Base-by-base conservation (phyloP, 1,284 basidiomycete species). In the Apiotrichum veenhuisii region DNA sequence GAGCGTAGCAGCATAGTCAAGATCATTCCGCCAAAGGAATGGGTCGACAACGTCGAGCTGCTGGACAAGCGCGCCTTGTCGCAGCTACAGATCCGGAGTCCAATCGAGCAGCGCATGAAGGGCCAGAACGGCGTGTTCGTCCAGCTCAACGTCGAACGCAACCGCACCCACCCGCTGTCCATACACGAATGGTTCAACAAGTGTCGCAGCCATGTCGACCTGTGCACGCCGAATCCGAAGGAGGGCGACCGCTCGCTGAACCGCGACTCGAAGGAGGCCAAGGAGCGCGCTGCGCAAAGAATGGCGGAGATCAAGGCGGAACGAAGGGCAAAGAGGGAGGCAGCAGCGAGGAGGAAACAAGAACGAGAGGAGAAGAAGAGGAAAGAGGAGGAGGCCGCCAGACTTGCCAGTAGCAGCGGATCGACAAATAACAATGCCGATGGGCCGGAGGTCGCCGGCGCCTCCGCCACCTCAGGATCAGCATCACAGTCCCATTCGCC, bases 71-170 rank as follows among this genome's bases (percentile, higher is more conserved):
- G 86, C 58, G 68, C 73, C 0, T 80, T 97, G 23, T 79, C 81
- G n/a, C 69, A 81, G 12, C 84, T 95, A 61, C 86, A 73, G 27
- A 87, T 97, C 61, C 86, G 84, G 75, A 83, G 83, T 25, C 91
- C 93, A 1, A 96, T 96, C 63, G 90, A 93, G 72, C 94, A 97
- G 73, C 85, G 87, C 72, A 91, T 96, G 85, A 77, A 87, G 44
- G 94, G 94, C 12, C 82, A 84, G 41, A 84, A 84, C 10, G 93
- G 93, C 8, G 81, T 94, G 7, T 97, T 91, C 72, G 84, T 89
- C n/a, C 87, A 91, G 67, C 85, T 89, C 76, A 97, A 96, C 72
- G 82, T 96, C 64, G 91, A 92, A 79, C 91, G 89, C 72, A 85
- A 89, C 59, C 87, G 86, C 66, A 79, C 59, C 20, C 50, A 67